Evolutionary conservation across 495 filamentous ascomycete species (phyloP), one percentile per base, ranked within the genome.

Genomic region (Margaritispora aquatica): DNA sequence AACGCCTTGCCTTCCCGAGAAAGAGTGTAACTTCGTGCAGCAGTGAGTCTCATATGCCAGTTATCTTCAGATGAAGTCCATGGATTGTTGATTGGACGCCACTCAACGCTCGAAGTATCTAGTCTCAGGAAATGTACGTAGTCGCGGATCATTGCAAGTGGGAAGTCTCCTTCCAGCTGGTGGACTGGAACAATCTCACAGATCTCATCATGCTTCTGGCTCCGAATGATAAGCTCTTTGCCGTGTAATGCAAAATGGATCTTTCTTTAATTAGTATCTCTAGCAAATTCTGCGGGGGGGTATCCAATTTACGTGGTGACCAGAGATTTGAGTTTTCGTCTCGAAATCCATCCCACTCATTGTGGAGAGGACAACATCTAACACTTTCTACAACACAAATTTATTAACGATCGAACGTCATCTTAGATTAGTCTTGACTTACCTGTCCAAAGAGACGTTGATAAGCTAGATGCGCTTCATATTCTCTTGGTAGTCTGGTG

Each of bases 101-200:
- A 80, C 58, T 84, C 78, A 22, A 84, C 63, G 10, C 47, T 29
- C 0, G 63, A 57, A 0, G 61, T 69, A 7, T 52, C 34, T 9
- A 77, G 10, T 36, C 78, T 55, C 8, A 80, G 60, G 80, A 80
- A 85, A 62, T 85, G 82, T 0, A 72, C 62, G 56, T 71, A 80
- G n/a, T 78, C 63, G 13, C 72, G 48, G 1, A 78, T 51, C 10
- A 84, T 68, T n/a, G 65, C 41, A 0, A 23, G 21, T 2, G 82
- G 80, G 31, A 84, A 70, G 51, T 80, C 75, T 4, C 55, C 69
- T 0, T 27, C 11, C n/a, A 84, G 71, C 2, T 70, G 36, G 2
- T 64, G 22, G 0, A 63, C 21, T 5, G 79, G 75, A 15, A 85
- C 52, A 0, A 78, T 51, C 59, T 83, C 74, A 8, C 70, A 66